Base-by-base conservation (phyloP, 2,329 filamentous ascomycete genomes). In the Gaeumannomyces sp. region DNA sequence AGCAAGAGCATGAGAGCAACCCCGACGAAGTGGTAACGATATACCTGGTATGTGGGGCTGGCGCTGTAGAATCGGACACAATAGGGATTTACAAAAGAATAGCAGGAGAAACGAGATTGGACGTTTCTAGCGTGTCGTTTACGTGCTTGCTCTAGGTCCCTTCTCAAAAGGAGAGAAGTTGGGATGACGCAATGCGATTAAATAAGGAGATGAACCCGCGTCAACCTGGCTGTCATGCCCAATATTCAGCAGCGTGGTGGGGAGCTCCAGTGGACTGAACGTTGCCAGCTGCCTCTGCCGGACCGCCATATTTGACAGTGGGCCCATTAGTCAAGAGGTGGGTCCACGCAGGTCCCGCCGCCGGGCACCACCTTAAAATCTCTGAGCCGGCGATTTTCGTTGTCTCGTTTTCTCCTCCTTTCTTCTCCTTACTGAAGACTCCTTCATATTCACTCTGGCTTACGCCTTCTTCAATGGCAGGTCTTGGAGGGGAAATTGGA, bases 361-460 rank as follows among this genome's bases (percentile, higher is more conserved):
- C 14, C 19, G 19, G 13, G 35, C 8, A 19, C 45, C 45, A 53
- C 22, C 45, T 19, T 53, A 53, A 53, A 53, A 53, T 53, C 45
- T 53, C 45, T 53, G 45, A 53, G 22, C 45, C 19, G 8, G 22
- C 6, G 22, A 53, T 53, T 53, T 53, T 25, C 22, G 3, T 53
- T 22, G 38, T 35, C 38, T 22, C 19, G 45, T 53, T 53, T 53
- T 59, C n/a, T 65, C 67, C 65, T 70, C 67, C 66, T 70, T 69
- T 69, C 74, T 70, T 70, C 66, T 69, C 76, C 73, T 73, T 74
- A 77, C 78, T 77, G 79, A 79, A 79, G 78, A 74, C 79, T 79
- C 79, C 80, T 81, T 78, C 84, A 82, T 86, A 88, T 88, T 87
- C 85, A 88, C 85, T 88, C 85, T 85, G 81, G 80, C 80, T 84